Percentiles rank a stretch among this genome's conserved stretches.
phyloP scores from a whole-genome alignment of 208 protist species.

The Trypanosoma melophagium region DNA sequence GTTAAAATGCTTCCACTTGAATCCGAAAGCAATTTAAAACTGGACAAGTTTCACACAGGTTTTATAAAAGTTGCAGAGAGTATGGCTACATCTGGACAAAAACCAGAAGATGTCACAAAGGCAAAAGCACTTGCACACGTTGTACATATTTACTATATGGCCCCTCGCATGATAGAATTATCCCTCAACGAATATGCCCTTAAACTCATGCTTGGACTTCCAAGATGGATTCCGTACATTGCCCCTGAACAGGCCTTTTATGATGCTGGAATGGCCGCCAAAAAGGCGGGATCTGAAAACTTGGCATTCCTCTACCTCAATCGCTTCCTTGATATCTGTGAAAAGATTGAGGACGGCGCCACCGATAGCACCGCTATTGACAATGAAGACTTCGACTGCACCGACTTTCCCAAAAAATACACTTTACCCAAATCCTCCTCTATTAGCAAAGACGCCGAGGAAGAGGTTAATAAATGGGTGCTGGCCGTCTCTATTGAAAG shows the following conservation, averaged over 20 bases:
- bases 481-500: slow-evolving; percentile 89
- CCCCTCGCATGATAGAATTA: slow-evolving; percentile 61
- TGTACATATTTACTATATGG: slow-evolving; percentile 84
- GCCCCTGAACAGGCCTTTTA: slow-evolving; percentile 96
- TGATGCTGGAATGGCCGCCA: slow-evolving; percentile 93
- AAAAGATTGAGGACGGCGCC: slow-evolving; percentile 92
- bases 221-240: slow-evolving; percentile 90
- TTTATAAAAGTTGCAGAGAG: slow-evolving; percentile 72
- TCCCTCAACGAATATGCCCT: slow-evolving; percentile 72
- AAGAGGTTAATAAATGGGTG: slow-evolving; percentile 92
- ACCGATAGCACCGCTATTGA: slow-evolving; percentile 74
- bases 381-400: slow-evolving; percentile 88
- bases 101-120: slow-evolving; percentile 72
- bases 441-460: slow-evolving; percentile 44
- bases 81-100: slow-evolving; percentile 81
- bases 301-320: slow-evolving; percentile 96
- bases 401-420: slow-evolving; percentile 90
- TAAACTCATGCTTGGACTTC: slow-evolving; percentile 88
- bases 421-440: slow-evolving; percentile 58
- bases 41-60: slow-evolving; percentile 56
- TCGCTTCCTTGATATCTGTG: slow-evolving; percentile 93
- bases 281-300: slow-evolving; percentile 47
- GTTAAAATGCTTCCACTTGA: slow-evolving; percentile 43
- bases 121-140: slow-evolving; percentile 67
- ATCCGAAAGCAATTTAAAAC: slow-evolving; percentile 33